Conservation (phyloP, 257 asterid genomes). For the Anisodus acutangulus region DNA sequence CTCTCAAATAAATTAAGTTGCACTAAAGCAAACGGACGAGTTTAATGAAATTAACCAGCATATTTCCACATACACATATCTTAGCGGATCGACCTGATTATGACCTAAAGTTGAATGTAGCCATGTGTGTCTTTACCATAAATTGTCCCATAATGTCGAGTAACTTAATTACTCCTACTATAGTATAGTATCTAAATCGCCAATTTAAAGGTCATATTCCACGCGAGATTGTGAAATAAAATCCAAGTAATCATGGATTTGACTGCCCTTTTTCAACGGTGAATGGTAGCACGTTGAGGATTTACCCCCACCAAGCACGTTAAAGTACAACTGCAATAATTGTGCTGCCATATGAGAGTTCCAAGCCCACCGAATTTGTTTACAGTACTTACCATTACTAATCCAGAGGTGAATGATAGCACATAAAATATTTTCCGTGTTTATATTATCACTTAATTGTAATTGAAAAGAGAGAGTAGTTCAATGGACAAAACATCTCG, state of each 20-base stretch:
- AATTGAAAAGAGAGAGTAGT: no score
- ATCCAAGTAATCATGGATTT: constrained; percentile 8
- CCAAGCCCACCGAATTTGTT: background rate
- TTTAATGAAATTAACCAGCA: no score
- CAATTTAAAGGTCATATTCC: background rate
- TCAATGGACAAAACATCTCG: no score
- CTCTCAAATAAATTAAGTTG: no score
- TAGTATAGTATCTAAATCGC: background rate
- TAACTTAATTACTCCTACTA: background rate
- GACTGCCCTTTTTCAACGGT: constrained; percentile 6
- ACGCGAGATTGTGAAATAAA: background rate
- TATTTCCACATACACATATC: background rate
- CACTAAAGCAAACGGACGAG: no score
- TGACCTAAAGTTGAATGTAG: background rate
- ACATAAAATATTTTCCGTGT: no score
- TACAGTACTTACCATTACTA: background rate
- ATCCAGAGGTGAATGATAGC: no score
- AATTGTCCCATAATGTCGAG: background rate
- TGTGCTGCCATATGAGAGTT: background rate
- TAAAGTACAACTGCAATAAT: constrained; percentile 16
- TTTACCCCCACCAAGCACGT: constrained; percentile 3
- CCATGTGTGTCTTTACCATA: background rate
- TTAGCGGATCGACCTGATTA: background rate
- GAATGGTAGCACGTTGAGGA: constrained; percentile 2
- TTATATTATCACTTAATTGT: no score